These are phyloP conservation scores for Talaromyces sp. DNA, from an alignment of 2,329 filamentous ascomycete genomes.

Conservation along the genomic window DNA sequence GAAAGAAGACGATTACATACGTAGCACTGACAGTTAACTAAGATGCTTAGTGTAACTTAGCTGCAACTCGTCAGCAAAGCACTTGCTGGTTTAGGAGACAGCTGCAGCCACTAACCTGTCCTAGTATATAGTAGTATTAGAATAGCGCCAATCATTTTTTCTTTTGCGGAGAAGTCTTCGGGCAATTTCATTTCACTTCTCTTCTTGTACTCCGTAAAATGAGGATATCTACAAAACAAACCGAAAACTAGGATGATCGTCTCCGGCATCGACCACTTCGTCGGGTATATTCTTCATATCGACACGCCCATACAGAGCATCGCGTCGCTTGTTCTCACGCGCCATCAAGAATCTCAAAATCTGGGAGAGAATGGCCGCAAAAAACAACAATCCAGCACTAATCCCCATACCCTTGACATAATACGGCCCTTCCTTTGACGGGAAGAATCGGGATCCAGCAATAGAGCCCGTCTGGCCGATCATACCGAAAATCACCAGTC, in stretches of 20 bases:
- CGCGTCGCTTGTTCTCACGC: not conserved
- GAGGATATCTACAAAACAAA: not conserved
- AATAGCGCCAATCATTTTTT: no score
- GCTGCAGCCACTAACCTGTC: not conserved
- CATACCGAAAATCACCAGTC: constrained; percentile 9
- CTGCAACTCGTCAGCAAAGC: not conserved
- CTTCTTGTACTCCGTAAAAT: no score
- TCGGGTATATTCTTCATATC: not conserved
- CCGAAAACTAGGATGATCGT: not conserved
- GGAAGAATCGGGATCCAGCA: constrained; percentile 1
- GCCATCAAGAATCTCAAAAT: not conserved
- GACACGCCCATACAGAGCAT: not conserved
- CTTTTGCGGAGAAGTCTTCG: no score
- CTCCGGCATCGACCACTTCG: not conserved
- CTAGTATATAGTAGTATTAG: not conserved
- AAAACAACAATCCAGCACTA: not conserved
- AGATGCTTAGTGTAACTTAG: not conserved
- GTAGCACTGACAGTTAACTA: not conserved
- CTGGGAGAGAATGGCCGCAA: not conserved
- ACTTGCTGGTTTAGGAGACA: not conserved
- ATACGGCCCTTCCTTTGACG: not conserved
- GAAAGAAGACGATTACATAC: not conserved
- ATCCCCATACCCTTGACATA: not conserved
- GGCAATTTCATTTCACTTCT: no score
- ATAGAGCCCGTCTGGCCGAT: constrained; percentile 8